These are phyloP conservation scores for Pleurotus sapidus DNA, from an alignment of 768 basidiomycete genomes.

Conservation along the genomic window DNA sequence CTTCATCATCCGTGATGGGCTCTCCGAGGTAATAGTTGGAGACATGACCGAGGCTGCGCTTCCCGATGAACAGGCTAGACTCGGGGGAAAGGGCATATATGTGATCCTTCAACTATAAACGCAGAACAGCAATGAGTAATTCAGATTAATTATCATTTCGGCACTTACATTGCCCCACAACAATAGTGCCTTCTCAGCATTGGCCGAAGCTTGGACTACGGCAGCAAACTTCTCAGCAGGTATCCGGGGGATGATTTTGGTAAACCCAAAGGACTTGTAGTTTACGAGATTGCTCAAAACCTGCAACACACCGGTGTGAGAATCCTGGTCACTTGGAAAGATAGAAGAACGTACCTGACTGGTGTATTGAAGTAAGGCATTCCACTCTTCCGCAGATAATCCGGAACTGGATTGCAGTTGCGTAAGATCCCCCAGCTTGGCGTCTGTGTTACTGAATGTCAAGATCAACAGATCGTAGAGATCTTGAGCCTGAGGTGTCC, in stretches of 20 bases:
- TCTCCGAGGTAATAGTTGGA: slow-evolving; percentile 87
- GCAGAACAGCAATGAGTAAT: not conserved
- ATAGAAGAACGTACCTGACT: slow-evolving; percentile 50
- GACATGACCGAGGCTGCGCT: slow-evolving; percentile 71
- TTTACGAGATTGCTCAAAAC: slow-evolving; percentile 67
- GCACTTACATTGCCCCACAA: slow-evolving; percentile 62
- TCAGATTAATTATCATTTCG: not conserved
- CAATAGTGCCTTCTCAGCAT: slow-evolving; percentile 47
- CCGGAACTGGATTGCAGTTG: slow-evolving; percentile 51
- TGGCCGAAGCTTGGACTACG: slow-evolving; percentile 59
- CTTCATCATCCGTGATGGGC: slow-evolving; percentile 71
- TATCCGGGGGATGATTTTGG: slow-evolving; percentile 81
- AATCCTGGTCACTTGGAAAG: not conserved
- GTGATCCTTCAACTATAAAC: slow-evolving; percentile 60
- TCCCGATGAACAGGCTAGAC: slow-evolving; percentile 71
- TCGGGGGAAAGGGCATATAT: slow-evolving; percentile 72
- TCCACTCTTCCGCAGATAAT: slow-evolving; percentile 60
- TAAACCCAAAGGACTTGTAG: slow-evolving; percentile 81
- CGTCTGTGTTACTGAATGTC: slow-evolving; percentile 56
- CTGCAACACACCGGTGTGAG: slow-evolving; percentile 18
- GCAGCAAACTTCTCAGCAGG: slow-evolving; percentile 57
- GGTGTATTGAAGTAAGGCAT: slow-evolving; percentile 68
- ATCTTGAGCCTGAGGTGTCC: slow-evolving; percentile 67
- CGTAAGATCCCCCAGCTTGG: slow-evolving; percentile 54
- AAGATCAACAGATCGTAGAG: slow-evolving; percentile 72